phyloP scores from a whole-genome alignment of 805 yeast genomes.

The Candida taoyuanica region DNA sequence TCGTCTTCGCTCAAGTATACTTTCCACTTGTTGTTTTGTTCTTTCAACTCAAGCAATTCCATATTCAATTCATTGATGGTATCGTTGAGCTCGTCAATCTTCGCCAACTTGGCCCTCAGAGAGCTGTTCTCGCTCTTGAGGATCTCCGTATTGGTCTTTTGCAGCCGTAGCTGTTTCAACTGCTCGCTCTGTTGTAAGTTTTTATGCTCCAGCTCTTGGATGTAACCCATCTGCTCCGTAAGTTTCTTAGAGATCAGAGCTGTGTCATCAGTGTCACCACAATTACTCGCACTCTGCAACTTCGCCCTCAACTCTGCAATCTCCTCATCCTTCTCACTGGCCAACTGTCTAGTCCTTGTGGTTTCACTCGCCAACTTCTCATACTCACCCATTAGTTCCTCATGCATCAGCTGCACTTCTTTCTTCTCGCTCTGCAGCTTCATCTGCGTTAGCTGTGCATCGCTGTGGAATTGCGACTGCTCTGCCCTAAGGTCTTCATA shows the following conservation, averaged over 20 bases:
- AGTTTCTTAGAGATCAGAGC: conserved; percentile 25
- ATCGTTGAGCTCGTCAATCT: conserved; percentile 39
- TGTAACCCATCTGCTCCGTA: conserved; percentile 39
- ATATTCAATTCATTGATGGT: conserved; percentile 45
- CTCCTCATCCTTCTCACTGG: conserved; percentile 5
- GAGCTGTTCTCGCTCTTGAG: conserved; percentile 50
- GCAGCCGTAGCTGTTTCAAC: conserved; percentile 44
- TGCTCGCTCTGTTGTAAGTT: conserved; percentile 49
- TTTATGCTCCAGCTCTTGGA: conserved; percentile 46
- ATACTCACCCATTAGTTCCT: conserved; percentile 6
- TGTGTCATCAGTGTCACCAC: conserved; percentile 22
- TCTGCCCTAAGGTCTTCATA: conserved; percentile 8
- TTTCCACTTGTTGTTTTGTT: conserved; percentile 45
- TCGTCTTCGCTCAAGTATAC: conserved; percentile 34
- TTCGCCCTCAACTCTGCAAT: conserved; percentile 2
- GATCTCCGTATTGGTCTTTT: conserved; percentile 43
- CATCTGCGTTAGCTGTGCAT: neutral
- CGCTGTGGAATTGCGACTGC: neutral
- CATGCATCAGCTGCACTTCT: conserved; percentile 5
- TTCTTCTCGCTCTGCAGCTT: conserved; percentile 7
- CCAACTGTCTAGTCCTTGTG: neutral
- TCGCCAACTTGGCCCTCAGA: conserved; percentile 35
- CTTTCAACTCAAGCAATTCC: conserved; percentile 43
- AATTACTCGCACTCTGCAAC: conserved; percentile 31
- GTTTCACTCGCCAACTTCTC: conserved; percentile 6